Evolutionary conservation across 352 stramenopile genomes (phyloP), one percentile per base, ranked within the genome.

Genomic region (Phytophthora hibernalis): DNA sequence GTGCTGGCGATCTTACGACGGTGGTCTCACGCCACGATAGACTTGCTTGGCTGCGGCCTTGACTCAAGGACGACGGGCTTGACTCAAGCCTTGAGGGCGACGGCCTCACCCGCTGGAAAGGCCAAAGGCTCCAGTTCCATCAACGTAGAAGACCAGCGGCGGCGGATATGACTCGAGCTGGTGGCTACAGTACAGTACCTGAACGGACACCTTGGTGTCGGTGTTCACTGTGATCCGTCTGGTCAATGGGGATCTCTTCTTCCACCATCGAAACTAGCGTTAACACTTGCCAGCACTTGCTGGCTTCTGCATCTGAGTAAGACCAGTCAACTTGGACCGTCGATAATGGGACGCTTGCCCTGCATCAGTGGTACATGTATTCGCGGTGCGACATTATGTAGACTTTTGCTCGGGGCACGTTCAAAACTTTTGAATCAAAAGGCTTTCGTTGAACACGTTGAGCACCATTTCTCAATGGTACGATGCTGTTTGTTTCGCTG

Each of bases 1-100:
- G 64, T 48, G 22, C 64, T 30, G n/a, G 18, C 65, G 60, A 74
- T 62, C 48, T 31, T 57, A 74, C 66, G 54, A 74, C 54, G 31
- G 26, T 18, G 40, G 45, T 54, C 49, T 66, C 42, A 24, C 52
- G 61, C 48, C 24, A 70, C 54, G 45, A 74, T 58, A 20, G 59
- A 60, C 65, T 59, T 63, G 42, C 44, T 68, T 52, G 61, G 43
- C 42, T 68, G 48, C 35, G 24, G 33, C 33, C 4, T 40, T 11
- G 30, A 37, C 6, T 28, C 57, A 38, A 16, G 37, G 50, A 30
- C 30, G n/a, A n/a, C n/a, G n/a, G n/a, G n/a, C n/a, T n/a, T n/a
- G n/a, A n/a, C n/a, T n/a, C n/a, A n/a, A n/a, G n/a, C n/a, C n/a
- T n/a, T n/a, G n/a, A n/a, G n/a, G n/a, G n/a, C n/a, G n/a, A n/a